These are phyloP conservation scores for Diddensiella caesifluorescens DNA, from an alignment of 805 yeast species.

Conservation along the genomic window DNA sequence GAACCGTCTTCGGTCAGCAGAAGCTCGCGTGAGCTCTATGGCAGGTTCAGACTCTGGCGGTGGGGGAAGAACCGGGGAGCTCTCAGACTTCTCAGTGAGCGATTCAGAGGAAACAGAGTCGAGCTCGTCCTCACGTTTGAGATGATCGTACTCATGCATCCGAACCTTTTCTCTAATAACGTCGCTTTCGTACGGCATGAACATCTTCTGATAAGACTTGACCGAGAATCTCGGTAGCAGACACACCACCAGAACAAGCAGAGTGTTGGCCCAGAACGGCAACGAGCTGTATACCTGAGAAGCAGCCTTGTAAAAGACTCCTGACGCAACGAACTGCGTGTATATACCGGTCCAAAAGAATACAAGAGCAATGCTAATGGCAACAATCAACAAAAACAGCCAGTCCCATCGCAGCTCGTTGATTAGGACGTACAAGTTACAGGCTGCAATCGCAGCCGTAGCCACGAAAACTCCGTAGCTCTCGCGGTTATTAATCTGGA, in stretches of 20 bases:
- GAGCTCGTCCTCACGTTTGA: slow-evolving; percentile 10
- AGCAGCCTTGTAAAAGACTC: slow-evolving; percentile 58
- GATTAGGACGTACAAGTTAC: slow-evolving; percentile 55
- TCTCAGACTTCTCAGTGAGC: background rate
- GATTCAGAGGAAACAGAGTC: background rate
- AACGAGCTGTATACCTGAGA: slow-evolving; percentile 53
- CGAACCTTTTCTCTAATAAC: slow-evolving; percentile 53
- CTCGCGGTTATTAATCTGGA: slow-evolving; percentile 54
- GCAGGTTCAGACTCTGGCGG: background rate
- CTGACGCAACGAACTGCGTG: slow-evolving; percentile 47
- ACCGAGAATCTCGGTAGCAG: slow-evolving; percentile 53
- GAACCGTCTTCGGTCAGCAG: slow-evolving; percentile 11
- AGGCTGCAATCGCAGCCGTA: slow-evolving; percentile 51
- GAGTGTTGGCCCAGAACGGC: slow-evolving; percentile 55
- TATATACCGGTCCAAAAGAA: slow-evolving; percentile 73
- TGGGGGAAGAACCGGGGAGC: background rate
- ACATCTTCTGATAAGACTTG: slow-evolving; percentile 48
- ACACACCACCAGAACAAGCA: slow-evolving; percentile 47
- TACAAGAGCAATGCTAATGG: slow-evolving; percentile 50
- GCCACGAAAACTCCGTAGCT: slow-evolving; percentile 60
- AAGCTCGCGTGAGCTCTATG: background rate
- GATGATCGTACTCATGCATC: slow-evolving; percentile 39
- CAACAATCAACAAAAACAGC: slow-evolving; percentile 47
- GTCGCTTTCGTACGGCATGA: slow-evolving; percentile 56
- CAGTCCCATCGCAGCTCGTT: slow-evolving; percentile 72